Evolutionary conservation across 192 early-diverging fungal species (phyloP).

Genomic region (Chytriomyces sp.): DNA sequence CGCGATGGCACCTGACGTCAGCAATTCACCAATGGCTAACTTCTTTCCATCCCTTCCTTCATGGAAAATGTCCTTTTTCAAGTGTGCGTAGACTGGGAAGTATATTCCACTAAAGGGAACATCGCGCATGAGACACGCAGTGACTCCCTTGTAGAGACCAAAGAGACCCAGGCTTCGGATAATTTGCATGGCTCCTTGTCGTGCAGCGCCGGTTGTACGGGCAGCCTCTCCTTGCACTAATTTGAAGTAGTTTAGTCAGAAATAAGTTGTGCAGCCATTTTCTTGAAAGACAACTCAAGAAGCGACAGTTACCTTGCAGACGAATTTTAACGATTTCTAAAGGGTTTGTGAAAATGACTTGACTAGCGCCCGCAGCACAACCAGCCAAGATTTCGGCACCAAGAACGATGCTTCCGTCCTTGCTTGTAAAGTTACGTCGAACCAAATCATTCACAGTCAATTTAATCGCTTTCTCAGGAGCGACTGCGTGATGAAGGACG

Average conservation of each 20-base stretch:
- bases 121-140: slow-evolving; percentile 92
- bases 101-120: slow-evolving; percentile 98
- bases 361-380: slow-evolving; percentile 75
- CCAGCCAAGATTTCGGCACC: slow-evolving; percentile 86
- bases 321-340: slow-evolving; percentile 99
- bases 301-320: slow-evolving; percentile 68
- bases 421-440: slow-evolving; percentile 68
- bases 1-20: slow-evolving; percentile 89
- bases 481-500: slow-evolving; percentile 64
- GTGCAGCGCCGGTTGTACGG: slow-evolving; percentile 55
- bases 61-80: slow-evolving; percentile 90
- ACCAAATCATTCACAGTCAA: slow-evolving; percentile 95
- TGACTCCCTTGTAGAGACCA: slow-evolving; percentile 93
- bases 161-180: slow-evolving; percentile 87
- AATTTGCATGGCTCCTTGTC: slow-evolving; percentile 82
- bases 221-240: slow-evolving; percentile 62
- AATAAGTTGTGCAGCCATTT: neutral
- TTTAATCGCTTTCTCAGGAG: slow-evolving; percentile 98
- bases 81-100: slow-evolving; percentile 96
- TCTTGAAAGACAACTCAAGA: neutral
- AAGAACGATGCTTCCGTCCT: slow-evolving; percentile 75
- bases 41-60: slow-evolving; percentile 80
- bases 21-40: slow-evolving; percentile 61
- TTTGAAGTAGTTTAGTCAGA: neutral
- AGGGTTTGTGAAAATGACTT: slow-evolving; percentile 90